Evolutionary conservation across 1,284 basidiomycete species (phyloP), one percentile per base, ranked within the genome.

Genomic region (Sutorius eximius): DNA sequence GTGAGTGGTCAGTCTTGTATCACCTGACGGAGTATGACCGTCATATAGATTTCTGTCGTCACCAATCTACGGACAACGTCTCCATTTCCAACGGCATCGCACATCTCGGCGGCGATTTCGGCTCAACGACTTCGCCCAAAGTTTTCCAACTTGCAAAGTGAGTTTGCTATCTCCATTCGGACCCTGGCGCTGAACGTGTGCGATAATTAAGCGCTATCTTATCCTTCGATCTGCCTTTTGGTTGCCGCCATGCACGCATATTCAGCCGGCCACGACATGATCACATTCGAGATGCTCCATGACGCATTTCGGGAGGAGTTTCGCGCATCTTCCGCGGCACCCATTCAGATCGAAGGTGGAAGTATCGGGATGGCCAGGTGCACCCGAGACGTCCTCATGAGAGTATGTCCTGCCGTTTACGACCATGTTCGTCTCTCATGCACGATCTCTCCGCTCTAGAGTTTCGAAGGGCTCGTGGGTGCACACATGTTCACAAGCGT

Each of bases 271-370:
- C 87, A 91, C 57, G 78, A 84, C 24, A 67, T 67, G 7, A 80
- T 91, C 66, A 92, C 85, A 3, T 93, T 92, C 65, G 89, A 91
- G 66, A 88, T 91, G 85, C 76, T 93, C 4, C 75, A 85, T 58
- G 85, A 89, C 45, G 73, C 76, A 18, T 88, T 90, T 67, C 78
- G 79, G 32, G 80, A 81, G 54, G 87, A 90, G 69, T 77, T 88
- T 18, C 82, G 85, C 24, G 77, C 82, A 18, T 87, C 87, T 5
- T 76, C 77, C 16, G 81, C 85, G 15, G 87, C 88, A 0, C 89
- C 89, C 1, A 81, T 91, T n/a, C 83, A 86, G 53, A 67, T 89
- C 30, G 82, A 83, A 51, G 87, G 88, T 3, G 84, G 83, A 3
- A 82, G 82, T 49, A 86, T 91, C 51, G 87, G 88, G 3, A 90